Conservation (phyloP, 176 grass and related monocot species). For the Ensete glaucum region DNA sequence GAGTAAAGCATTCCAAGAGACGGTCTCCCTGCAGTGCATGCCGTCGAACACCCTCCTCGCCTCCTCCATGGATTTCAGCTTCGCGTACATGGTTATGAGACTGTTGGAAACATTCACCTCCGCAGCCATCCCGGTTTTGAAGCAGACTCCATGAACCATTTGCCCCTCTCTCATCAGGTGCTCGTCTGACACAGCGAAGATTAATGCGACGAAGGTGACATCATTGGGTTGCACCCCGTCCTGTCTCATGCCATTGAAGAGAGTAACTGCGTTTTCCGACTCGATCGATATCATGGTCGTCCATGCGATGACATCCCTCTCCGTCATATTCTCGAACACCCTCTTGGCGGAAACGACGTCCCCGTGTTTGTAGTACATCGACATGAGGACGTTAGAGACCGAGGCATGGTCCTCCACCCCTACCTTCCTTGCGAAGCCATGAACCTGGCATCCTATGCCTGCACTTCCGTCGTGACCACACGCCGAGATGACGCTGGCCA, state of each 20-base stretch:
- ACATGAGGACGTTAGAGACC: constrained; percentile 65
- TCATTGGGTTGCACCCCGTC: constrained; percentile 55
- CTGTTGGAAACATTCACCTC: constrained; percentile 44
- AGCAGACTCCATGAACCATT: constrained; percentile 57
- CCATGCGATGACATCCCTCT: constrained; percentile 67
- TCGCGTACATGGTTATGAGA: constrained; percentile 86
- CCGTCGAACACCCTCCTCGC: constrained; percentile 44
- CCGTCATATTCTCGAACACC: constrained; percentile 37
- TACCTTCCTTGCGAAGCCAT: constrained; percentile 50
- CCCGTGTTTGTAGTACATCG: constrained; percentile 71
- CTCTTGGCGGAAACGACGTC: constrained; percentile 25
- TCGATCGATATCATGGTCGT: constrained; percentile 78
- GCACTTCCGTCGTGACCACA: constrained; percentile 29
- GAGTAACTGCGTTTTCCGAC: constrained; percentile 25
- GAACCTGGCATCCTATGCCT: constrained; percentile 52
- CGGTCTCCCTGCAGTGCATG: constrained; percentile 35
- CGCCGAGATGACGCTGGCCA: constrained; percentile 52
- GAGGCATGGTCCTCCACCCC: constrained; percentile 35
- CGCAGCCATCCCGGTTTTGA: constrained; percentile 39
- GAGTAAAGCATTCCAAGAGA: constrained; percentile 79
- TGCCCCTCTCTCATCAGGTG: constrained; percentile 30
- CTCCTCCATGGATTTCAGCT: constrained; percentile 35
- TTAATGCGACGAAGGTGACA: constrained; percentile 74
- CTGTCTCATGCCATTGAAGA: constrained; percentile 55
- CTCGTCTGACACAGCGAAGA: constrained; percentile 39